Base-by-base conservation (phyloP, 2,329 filamentous ascomycete species). In the Trichoderma breve region DNA sequence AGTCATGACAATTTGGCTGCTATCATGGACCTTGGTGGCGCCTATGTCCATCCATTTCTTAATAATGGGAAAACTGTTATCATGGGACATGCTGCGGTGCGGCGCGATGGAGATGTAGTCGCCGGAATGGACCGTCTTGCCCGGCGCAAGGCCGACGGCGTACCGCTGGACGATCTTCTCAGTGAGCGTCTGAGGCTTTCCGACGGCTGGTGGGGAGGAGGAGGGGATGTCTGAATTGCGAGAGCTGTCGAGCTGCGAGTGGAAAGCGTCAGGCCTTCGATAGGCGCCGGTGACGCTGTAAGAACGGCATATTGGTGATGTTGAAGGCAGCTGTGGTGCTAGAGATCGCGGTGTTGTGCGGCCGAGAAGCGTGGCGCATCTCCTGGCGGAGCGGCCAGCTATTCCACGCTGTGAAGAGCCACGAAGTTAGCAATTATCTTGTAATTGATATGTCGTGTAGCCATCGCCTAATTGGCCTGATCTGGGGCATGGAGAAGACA, bases 81-180 rank as follows among this genome's bases (percentile, higher is more conserved):
- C 39, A n/a, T 43, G 39, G 7, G 39, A 93, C 92, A 97, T 95
- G 82, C 91, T 93, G 72, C 88, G 86, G 74, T 91, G 86, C 1
- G 93, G 93, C 8, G 21, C 26, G 21, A 70, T 32, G 15, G 88
- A 92, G 72, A 98, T 90, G 84, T 96, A 98, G 86, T 97, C 94
- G 78, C 95, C 94, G 5, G 88, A 85, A 77, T 87, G 88, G 77
- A 97, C 92, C 71, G 87, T 84, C 83, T 97, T 97, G 73, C 90
- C 93, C 9, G 89, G 81, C 1, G 93, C 82, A 1, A 97, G 87
- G 11, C 91, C 93, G 18, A 94, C 86, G 0, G 94, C 88, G 81
- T 97, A 91, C 15, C 86, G 83, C 80, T 98, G 95, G 0, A 97
- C 91, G 72, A 98, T 97, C 85, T 97, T 97, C 81, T 98, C 95